phyloP scores from a whole-genome alignment of 140 eudicot genomes.

The Cichorium intybus region DNA sequence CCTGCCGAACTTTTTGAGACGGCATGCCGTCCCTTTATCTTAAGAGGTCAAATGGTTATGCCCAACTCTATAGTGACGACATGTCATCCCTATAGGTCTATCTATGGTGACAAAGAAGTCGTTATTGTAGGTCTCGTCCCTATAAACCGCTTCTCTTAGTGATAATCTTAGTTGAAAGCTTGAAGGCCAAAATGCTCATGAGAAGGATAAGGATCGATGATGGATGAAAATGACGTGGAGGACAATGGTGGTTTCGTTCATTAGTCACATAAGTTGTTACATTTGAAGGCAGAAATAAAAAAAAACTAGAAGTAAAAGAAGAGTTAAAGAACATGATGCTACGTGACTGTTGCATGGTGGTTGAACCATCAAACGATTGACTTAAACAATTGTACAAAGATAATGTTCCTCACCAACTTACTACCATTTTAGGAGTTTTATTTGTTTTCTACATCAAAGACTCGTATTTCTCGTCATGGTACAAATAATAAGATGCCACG shows the following conservation, averaged over 20 bases:
- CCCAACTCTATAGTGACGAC: too few species aligned
- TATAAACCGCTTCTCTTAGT: too few species aligned
- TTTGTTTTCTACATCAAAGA: neutral
- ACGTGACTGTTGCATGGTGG: conserved; percentile 55
- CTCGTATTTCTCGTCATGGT: neutral
- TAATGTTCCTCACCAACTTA: conserved; percentile 19
- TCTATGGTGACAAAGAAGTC: too few species aligned
- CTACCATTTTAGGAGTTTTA: conserved; percentile 7
- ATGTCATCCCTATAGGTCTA: too few species aligned
- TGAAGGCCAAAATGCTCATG: conserved; percentile 32
- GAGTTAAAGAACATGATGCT: conserved; percentile 40
- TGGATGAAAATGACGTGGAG: neutral
- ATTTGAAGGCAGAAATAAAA: neutral
- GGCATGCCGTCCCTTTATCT: too few species aligned
- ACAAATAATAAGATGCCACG: neutral
- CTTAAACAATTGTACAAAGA: neutral
- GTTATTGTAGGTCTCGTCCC: too few species aligned
- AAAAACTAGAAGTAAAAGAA: neutral
- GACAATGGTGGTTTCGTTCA: neutral
- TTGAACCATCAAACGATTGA: conserved; percentile 43
- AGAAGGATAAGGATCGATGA: neutral
- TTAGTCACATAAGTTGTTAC: conserved; percentile 20
- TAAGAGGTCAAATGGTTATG: too few species aligned
- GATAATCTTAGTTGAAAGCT: neutral
- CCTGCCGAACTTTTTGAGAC: too few species aligned